Conservation (phyloP, 768 basidiomycete genomes). For the Strobilomyces dryophilus region DNA sequence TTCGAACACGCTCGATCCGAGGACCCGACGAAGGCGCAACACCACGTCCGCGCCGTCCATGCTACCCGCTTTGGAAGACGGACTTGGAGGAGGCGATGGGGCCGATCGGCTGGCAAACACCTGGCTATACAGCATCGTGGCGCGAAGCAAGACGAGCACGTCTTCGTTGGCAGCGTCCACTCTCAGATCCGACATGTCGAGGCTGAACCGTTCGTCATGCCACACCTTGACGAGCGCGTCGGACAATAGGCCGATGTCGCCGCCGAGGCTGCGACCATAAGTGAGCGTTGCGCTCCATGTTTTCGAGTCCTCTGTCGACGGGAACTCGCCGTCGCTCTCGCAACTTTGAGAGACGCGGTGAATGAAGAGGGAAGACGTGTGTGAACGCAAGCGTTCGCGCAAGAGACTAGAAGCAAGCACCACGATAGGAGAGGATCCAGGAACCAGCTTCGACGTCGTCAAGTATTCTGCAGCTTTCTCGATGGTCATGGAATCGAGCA, state of each 20-base stretch:
- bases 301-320: conserved; percentile 23
- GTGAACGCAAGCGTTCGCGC: conserved; percentile 47
- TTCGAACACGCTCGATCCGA: conserved; percentile 52
- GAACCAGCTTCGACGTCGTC: conserved; percentile 5
- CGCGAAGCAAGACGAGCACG: conserved; percentile 51
- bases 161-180: conserved; percentile 38
- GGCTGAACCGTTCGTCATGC: conserved; percentile 33
- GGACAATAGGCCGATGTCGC: conserved; percentile 49
- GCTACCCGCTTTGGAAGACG: conserved; percentile 29
- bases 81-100: conserved; percentile 59
- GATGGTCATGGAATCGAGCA: conserved; percentile 47
- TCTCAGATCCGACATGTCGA: conserved; percentile 30
- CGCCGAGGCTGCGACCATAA: conserved; percentile 62
- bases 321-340: conserved; percentile 15
- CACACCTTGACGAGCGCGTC: conserved; percentile 55
- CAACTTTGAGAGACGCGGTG: conserved; percentile 32
- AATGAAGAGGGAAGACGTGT: conserved; percentile 55
- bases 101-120: conserved; percentile 48
- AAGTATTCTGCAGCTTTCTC: conserved; percentile 50
- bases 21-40: conserved; percentile 46
- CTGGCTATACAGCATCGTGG: conserved; percentile 56
- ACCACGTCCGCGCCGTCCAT: conserved; percentile 31
- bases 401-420: conserved; percentile 49
- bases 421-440: conserved; percentile 38
- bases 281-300: conserved; percentile 49